Evolutionary conservation across 2,329 filamentous ascomycete genomes (phyloP).

Genomic region (Nannizziopsis barbatae): DNA sequence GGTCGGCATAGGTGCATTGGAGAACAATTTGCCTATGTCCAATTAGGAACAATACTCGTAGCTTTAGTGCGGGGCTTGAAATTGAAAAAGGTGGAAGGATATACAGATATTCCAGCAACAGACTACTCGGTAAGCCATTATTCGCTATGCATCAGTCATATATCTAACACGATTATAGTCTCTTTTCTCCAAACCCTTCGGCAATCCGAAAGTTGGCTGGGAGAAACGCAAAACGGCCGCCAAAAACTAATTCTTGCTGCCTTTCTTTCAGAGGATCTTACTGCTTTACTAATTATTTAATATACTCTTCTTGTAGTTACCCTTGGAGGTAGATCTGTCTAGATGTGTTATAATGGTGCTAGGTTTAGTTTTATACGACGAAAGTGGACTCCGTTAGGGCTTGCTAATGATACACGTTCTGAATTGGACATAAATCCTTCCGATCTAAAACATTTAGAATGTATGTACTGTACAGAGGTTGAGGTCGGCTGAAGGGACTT

Average conservation of each 20-base stretch:
- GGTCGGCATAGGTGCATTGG: slow-evolving; percentile 91
- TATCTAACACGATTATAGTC: slow-evolving; percentile 26
- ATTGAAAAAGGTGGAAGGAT: slow-evolving; percentile 60
- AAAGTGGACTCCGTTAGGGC: no score
- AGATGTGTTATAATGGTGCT: not conserved
- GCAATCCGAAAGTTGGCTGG: slow-evolving; percentile 51
- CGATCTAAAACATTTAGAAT: no score
- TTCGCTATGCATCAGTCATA: not conserved
- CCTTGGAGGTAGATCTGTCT: slow-evolving; percentile 8
- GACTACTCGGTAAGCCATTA: slow-evolving; percentile 43
- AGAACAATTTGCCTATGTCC: slow-evolving; percentile 90
- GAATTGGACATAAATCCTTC: no score
- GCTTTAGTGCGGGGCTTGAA: slow-evolving; percentile 68
- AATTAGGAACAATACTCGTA: slow-evolving; percentile 75
- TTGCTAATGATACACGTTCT: no score
- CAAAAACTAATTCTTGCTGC: slow-evolving; percentile 12
- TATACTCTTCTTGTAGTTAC: not conserved
- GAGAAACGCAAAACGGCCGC: slow-evolving; percentile 13
- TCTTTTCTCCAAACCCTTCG: slow-evolving; percentile 61
- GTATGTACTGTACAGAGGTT: no score
- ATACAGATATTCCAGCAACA: slow-evolving; percentile 33
- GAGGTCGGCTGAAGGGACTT: no score
- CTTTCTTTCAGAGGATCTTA: not conserved
- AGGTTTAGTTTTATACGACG: no score
- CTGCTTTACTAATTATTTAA: slow-evolving; percentile 8